These are phyloP conservation scores for Cymbidium sinense DNA, from an alignment of 106 monocot species.

Conservation along the genomic window DNA sequence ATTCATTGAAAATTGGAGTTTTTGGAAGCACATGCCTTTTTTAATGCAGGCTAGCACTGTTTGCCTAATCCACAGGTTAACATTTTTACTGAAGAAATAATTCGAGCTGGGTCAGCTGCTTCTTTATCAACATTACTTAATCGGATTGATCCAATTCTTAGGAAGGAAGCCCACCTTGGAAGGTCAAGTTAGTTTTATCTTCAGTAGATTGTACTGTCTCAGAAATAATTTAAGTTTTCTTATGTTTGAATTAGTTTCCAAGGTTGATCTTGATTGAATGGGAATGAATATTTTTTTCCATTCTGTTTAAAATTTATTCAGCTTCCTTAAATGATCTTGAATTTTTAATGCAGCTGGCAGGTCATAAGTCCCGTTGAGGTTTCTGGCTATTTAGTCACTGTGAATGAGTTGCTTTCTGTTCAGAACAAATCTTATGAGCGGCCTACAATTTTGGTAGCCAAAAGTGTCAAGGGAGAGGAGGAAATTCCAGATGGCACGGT, in stretches of 20 bases:
- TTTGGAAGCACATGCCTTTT: neutral
- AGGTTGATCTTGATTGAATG: neutral
- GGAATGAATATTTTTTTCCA: neutral
- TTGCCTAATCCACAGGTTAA: slow-evolving; percentile 33
- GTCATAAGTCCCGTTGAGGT: slow-evolving; percentile 95
- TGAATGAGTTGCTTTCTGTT: slow-evolving; percentile 73
- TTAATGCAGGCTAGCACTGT: neutral
- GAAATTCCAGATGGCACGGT: slow-evolving; percentile 97
- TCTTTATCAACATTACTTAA: slow-evolving; percentile 84
- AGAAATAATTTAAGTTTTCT: neutral
- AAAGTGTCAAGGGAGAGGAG: slow-evolving; percentile 91
- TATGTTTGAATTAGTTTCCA: neutral
- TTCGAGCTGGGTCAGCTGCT: slow-evolving; percentile 95
- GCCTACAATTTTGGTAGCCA: slow-evolving; percentile 89
- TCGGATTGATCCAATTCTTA: slow-evolving; percentile 85
- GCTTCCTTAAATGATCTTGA: slow-evolving; percentile 4
- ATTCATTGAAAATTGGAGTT: neutral
- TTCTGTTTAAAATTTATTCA: neutral
- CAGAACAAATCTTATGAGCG: slow-evolving; percentile 67
- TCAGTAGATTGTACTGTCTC: neutral
- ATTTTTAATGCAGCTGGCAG: slow-evolving; percentile 71
- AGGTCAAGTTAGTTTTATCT: slow-evolving; percentile 34
- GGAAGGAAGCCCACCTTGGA: slow-evolving; percentile 82
- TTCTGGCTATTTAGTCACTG: slow-evolving; percentile 65
- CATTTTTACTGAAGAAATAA: slow-evolving; percentile 98